phyloP scores from a whole-genome alignment of 2,329 filamentous ascomycete species.

The Sporothrix phasma region DNA sequence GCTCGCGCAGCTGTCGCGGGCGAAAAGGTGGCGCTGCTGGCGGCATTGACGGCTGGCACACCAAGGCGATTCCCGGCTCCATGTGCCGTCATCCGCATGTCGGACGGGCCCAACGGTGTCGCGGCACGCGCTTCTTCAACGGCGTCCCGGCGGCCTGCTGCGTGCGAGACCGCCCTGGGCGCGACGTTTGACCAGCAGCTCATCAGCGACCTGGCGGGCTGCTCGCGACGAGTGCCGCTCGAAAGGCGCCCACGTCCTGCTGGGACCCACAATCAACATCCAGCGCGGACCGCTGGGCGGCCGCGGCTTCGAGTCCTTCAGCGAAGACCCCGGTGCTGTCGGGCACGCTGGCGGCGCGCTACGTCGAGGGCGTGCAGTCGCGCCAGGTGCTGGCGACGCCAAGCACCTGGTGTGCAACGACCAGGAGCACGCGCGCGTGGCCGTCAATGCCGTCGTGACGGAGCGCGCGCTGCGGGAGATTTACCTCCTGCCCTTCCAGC shows the following conservation, averaged over 20 bases:
- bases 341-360: slow-evolving; percentile 28
- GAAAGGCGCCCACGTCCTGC: slow-evolving; percentile 59
- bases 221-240: slow-evolving; percentile 55
- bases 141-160: slow-evolving; percentile 36
- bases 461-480: slow-evolving; percentile 32
- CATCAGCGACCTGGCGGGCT: slow-evolving; percentile 50
- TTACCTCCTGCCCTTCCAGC: slow-evolving; percentile 31
- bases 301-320: slow-evolving; percentile 31
- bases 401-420: slow-evolving; percentile 35
- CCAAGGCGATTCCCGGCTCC: slow-evolving; percentile 23
- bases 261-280: slow-evolving; percentile 47
- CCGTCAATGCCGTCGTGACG: slow-evolving; percentile 28
- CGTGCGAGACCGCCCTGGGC: slow-evolving; percentile 38
- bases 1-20: slow-evolving; percentile 8
- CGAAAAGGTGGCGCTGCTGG: slow-evolving; percentile 20
- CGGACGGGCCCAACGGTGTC: slow-evolving; percentile 29
- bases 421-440: slow-evolving; percentile 30
- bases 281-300: slow-evolving; percentile 32
- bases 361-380: slow-evolving; percentile 28
- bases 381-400: slow-evolving; percentile 28
- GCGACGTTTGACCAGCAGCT: slow-evolving; percentile 58
- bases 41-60: slow-evolving; percentile 26
- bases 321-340: slow-evolving; percentile 32
- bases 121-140: slow-evolving; percentile 26
- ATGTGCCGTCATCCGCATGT: slow-evolving; percentile 26